Evolutionary conservation across 257 asterid species (phyloP).

Genomic region (Ligustrum vulgare): DNA sequence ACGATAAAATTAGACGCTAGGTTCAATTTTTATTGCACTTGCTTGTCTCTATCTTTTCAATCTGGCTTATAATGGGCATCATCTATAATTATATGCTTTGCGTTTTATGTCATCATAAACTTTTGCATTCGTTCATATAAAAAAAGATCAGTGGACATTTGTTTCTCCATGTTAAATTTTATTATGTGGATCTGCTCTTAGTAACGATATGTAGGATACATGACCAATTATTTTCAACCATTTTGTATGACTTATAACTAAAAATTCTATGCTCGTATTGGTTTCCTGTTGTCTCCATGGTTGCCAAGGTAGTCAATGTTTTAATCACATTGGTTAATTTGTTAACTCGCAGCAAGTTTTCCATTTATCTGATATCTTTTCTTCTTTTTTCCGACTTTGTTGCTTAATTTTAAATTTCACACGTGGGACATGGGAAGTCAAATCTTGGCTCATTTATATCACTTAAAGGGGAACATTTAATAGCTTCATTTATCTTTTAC

Average conservation of each 20-base stretch:
- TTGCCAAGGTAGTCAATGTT: not conserved
- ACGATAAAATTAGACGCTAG: not conserved
- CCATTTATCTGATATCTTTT: not conserved
- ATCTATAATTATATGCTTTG: not conserved
- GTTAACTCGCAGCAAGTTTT: not conserved
- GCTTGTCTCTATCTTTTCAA: not conserved
- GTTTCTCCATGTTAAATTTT: not conserved
- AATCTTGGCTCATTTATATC: not conserved
- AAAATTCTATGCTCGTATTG: not conserved
- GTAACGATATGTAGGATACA: not conserved
- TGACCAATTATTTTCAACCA: not conserved
- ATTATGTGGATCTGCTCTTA: not conserved
- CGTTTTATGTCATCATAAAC: not conserved
- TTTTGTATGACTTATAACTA: not conserved
- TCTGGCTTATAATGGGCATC: not conserved
- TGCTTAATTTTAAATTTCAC: not conserved
- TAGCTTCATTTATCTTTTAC: not conserved
- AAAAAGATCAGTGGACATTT: not conserved
- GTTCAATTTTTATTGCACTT: not conserved
- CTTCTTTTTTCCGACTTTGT: not conserved
- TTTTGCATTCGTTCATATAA: not conserved
- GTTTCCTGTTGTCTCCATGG: not conserved
- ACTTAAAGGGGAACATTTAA: not conserved
- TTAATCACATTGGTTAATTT: not conserved
- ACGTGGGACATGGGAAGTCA: not conserved